Evolutionary conservation across 2,329 filamentous ascomycete species (phyloP), one percentile per base, ranked within the genome.

Genomic region (Colletotrichum gigasporum): DNA sequence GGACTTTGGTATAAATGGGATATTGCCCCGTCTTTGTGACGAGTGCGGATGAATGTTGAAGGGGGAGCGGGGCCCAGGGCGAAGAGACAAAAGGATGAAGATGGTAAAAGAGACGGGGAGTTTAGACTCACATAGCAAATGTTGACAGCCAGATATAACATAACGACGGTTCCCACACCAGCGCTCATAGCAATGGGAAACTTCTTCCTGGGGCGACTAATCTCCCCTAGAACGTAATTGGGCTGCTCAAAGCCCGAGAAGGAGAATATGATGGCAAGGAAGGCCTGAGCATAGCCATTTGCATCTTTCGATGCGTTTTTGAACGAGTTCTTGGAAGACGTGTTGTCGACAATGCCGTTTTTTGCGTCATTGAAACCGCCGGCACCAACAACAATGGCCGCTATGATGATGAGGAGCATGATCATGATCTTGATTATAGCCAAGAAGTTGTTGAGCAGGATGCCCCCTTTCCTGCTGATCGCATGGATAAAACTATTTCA

Each of bases 391-490:
- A 73, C 68, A 16, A 77, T 73, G 14, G 76, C 73, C 6, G 72
- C 69, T 7, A 72, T 59, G 14, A 78, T 70, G 53, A 87, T 82
- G 9, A 80, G 71, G 2, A 85, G 57, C 2, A 87, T 76, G 2
- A 85, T 78, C 45, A 74, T 68, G 3, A 85, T 71, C 67, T 87
- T 87, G 62, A 84, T 68, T 3, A 80, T 71, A 3, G 84, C 84
- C 30, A 87, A 74, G n/a, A 78, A 22, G 65, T 86, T 86, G 69
- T 83, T 85, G 22, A 86, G 68, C 20, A 75, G 69, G 42, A 87
- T 84, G 2, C 85, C 85, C 7, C 79, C 74, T 8, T 79, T 74
- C 24, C 85, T 75, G 42, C 82, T 85, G 37, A 78, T 71, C 3
- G 76, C 78, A 63, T 87, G 84, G 1, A 86, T 76, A 16, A 84